These are phyloP conservation scores for Agrocybe chaxingu DNA, from an alignment of 768 basidiomycete species.

Conservation along the genomic window DNA sequence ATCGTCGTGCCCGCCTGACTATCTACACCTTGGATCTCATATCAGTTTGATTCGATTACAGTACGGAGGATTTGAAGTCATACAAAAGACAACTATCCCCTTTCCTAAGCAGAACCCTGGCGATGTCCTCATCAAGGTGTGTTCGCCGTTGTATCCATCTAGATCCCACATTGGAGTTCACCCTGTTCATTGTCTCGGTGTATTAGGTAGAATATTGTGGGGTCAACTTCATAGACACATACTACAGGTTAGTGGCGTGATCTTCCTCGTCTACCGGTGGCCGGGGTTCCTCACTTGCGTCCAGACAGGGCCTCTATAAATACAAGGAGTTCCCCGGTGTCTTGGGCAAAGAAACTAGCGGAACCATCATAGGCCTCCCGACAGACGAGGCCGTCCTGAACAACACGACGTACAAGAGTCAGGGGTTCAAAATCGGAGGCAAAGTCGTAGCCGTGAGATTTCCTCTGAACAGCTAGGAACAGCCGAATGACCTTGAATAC, in stretches of 20 bases:
- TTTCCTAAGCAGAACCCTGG: constrained; percentile 61
- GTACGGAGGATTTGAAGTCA: constrained; percentile 75
- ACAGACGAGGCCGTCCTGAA: constrained; percentile 58
- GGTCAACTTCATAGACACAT: constrained; percentile 87
- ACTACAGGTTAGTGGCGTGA: constrained; percentile 53
- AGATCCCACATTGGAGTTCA: not conserved
- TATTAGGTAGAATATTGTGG: constrained; percentile 68
- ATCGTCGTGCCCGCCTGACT: not conserved
- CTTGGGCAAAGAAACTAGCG: constrained; percentile 78
- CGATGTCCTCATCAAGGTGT: constrained; percentile 53
- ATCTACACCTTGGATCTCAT: not conserved
- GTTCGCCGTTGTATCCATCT: not conserved
- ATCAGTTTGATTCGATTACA: constrained; percentile 10
- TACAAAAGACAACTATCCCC: constrained; percentile 64
- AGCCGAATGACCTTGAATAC: not conserved
- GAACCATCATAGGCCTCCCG: constrained; percentile 73
- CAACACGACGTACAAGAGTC: constrained; percentile 59
- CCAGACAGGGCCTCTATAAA: constrained; percentile 64
- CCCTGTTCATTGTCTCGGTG: not conserved
- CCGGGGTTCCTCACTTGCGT: not conserved
- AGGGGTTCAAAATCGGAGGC: constrained; percentile 64
- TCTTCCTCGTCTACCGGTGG: not conserved
- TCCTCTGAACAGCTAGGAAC: not conserved
- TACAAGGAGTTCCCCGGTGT: constrained; percentile 55
- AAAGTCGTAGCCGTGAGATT: constrained; percentile 65